These are phyloP conservation scores for Solanum chaucha DNA, from an alignment of 257 asterid species.

Conservation along the genomic window DNA sequence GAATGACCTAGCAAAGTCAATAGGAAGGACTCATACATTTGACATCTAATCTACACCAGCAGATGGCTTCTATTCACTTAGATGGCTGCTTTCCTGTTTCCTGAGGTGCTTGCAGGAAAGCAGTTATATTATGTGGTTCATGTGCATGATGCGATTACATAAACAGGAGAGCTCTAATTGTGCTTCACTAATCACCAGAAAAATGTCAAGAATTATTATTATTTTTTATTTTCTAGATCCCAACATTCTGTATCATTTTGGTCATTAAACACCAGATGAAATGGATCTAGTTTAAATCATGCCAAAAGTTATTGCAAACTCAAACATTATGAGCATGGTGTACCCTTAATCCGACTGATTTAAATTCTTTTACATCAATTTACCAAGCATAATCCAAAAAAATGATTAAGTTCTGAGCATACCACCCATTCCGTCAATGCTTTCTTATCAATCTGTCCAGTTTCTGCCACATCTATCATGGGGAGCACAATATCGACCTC, in stretches of 20 bases:
- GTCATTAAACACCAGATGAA: not conserved
- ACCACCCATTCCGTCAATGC: constrained; percentile 78
- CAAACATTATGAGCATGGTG: not conserved
- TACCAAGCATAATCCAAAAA: not conserved
- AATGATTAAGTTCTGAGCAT: constrained; percentile 1
- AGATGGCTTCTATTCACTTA: not conserved
- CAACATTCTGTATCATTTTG: not conserved
- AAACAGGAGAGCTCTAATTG: not conserved
- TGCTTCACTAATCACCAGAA: not conserved
- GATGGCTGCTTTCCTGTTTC: not conserved
- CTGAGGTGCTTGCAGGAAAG: not conserved
- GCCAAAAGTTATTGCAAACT: not conserved
- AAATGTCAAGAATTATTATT: not conserved
- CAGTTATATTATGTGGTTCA: not conserved
- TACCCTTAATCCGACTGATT: not conserved
- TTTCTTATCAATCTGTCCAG: constrained; percentile 52
- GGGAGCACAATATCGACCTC: constrained; percentile 73
- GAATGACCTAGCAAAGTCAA: not conserved
- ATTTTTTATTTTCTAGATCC: not conserved
- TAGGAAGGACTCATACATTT: not conserved
- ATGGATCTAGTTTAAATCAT: not conserved
- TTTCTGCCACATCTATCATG: constrained; percentile 58
- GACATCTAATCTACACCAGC: not conserved
- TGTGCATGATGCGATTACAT: not conserved
- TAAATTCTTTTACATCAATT: not conserved